Evolutionary conservation across 495 filamentous ascomycete genomes (phyloP).

Genomic region (Podospora sp.): DNA sequence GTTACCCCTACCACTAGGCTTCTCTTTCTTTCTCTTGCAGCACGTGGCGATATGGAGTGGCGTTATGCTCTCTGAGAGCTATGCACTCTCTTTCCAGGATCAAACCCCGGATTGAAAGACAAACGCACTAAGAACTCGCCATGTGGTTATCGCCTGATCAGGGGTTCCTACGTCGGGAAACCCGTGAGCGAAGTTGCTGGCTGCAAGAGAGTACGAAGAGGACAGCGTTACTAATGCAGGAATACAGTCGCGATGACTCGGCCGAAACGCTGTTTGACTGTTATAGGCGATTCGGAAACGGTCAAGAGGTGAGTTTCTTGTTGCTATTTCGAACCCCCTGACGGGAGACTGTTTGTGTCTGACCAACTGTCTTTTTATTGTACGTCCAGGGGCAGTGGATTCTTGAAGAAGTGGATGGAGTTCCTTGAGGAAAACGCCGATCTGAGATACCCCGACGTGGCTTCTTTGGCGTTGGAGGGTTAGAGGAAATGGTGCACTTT

Average conservation of each 20-base stretch:
- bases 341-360: slow-evolving; percentile 17
- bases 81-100: not conserved
- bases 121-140: not conserved
- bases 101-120: slow-evolving; percentile 3
- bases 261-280: slow-evolving; percentile 83
- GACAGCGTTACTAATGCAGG: slow-evolving; percentile 23
- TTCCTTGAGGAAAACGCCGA: slow-evolving; percentile 83
- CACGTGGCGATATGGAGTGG: slow-evolving; percentile 11
- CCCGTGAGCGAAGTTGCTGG: not conserved
- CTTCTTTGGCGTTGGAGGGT: slow-evolving; percentile 48
- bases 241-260: slow-evolving; percentile 88
- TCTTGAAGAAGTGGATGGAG: slow-evolving; percentile 88
- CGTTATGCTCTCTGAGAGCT: not conserved
- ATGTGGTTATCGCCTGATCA: not conserved
- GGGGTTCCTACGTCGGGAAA: not conserved
- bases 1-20: slow-evolving; percentile 25
- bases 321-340: slow-evolving; percentile 5
- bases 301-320: slow-evolving; percentile 68
- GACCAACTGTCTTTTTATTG: slow-evolving; percentile 24
- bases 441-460: slow-evolving; percentile 76
- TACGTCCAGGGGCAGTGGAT: slow-evolving; percentile 67
- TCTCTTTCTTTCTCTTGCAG: slow-evolving; percentile 8
- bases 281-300: slow-evolving; percentile 93
- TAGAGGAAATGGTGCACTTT: slow-evolving; percentile 4
- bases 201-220: slow-evolving; percentile 1